Evolutionary conservation across 2,329 filamentous ascomycete genomes (phyloP).

Genomic region (Fusarium metavorans): DNA sequence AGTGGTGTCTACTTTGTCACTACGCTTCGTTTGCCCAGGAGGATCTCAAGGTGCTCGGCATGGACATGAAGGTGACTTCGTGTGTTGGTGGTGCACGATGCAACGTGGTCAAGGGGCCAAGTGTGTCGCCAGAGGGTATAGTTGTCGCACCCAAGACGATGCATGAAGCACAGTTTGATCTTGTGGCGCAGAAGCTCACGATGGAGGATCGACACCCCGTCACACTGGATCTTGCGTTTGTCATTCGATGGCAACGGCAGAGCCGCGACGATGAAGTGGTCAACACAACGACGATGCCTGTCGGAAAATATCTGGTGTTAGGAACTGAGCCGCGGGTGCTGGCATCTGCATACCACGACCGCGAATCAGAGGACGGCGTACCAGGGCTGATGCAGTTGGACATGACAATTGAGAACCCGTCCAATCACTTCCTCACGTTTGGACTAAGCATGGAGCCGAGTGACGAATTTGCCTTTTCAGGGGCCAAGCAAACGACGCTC

Average conservation of each 20-base stretch:
- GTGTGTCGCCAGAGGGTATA: slow-evolving; percentile 56
- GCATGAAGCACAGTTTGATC: slow-evolving; percentile 77
- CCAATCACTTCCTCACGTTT: slow-evolving; percentile 94
- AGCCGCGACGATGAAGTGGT: slow-evolving; percentile 47
- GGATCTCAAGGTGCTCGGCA: slow-evolving; percentile 71
- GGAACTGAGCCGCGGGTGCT: slow-evolving; percentile 90
- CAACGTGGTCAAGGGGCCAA: slow-evolving; percentile 55
- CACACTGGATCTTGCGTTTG: slow-evolving; percentile 79
- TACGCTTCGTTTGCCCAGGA: slow-evolving; percentile 84
- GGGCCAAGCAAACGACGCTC: slow-evolving; percentile 82
- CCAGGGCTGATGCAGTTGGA: slow-evolving; percentile 59
- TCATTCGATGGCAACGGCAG: slow-evolving; percentile 81
- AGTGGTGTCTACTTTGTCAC: slow-evolving; percentile 81
- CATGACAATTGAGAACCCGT: slow-evolving; percentile 89
- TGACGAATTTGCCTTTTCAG: slow-evolving; percentile 93
- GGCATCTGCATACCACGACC: slow-evolving; percentile 63
- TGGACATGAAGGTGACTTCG: slow-evolving; percentile 71
- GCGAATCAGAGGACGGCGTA: slow-evolving; percentile 40
- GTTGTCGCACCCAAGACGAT: slow-evolving; percentile 75
- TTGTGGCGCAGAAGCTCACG: slow-evolving; percentile 80
- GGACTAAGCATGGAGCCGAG: slow-evolving; percentile 91
- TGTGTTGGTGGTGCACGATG: slow-evolving; percentile 74
- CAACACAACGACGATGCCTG: slow-evolving; percentile 77
- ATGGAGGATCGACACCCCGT: slow-evolving; percentile 86
- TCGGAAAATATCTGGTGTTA: slow-evolving; percentile 84